Percentiles rank a stretch among this genome's conserved stretches.
Evolutionary conservation across 257 asterid species (phyloP).

Genomic region (Solanum acaule): DNA sequence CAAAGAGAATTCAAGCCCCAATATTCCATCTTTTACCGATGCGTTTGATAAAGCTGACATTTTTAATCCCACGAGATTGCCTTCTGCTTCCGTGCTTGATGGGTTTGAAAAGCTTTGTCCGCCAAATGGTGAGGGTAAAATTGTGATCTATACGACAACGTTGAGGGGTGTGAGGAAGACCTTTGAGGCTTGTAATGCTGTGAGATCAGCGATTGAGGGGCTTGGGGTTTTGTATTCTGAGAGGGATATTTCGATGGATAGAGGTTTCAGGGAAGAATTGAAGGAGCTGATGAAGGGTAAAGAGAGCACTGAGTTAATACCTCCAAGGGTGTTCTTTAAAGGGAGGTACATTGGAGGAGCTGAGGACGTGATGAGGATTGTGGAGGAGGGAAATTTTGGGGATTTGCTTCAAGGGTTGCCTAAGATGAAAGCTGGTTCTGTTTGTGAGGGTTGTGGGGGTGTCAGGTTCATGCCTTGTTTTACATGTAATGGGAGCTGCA

Average conservation of each 20-base stretch:
- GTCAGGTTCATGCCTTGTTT: constrained; percentile 75
- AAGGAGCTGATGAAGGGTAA: constrained; percentile 48
- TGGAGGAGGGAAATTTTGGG: constrained; percentile 53
- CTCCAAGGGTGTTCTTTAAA: constrained; percentile 68
- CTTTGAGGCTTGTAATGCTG: constrained; percentile 75
- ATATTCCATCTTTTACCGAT: neutral
- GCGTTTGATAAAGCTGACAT: constrained; percentile 16
- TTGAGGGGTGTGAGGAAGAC: constrained; percentile 84
- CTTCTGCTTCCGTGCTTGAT: constrained; percentile 10
- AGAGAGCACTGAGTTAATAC: constrained; percentile 28
- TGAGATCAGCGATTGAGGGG: constrained; percentile 57
- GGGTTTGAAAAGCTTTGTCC: constrained; percentile 51
- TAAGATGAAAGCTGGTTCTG: constrained; percentile 33
- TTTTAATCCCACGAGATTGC: neutral
- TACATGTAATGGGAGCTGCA: constrained; percentile 71
- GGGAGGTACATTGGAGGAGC: constrained; percentile 82
- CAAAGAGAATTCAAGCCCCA: constrained; percentile 26
- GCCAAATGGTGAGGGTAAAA: constrained; percentile 61
- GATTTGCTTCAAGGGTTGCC: constrained; percentile 59
- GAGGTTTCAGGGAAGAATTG: constrained; percentile 63
- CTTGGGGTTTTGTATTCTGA: constrained; percentile 46
- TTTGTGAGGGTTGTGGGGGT: constrained; percentile 81
- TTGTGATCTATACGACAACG: constrained; percentile 78
- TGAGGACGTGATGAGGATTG: constrained; percentile 56
- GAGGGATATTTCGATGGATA: constrained; percentile 87